These are phyloP conservation scores for Trebouxia gelatinosa DNA, from an alignment of 163 green algal species.

Conservation along the genomic window DNA sequence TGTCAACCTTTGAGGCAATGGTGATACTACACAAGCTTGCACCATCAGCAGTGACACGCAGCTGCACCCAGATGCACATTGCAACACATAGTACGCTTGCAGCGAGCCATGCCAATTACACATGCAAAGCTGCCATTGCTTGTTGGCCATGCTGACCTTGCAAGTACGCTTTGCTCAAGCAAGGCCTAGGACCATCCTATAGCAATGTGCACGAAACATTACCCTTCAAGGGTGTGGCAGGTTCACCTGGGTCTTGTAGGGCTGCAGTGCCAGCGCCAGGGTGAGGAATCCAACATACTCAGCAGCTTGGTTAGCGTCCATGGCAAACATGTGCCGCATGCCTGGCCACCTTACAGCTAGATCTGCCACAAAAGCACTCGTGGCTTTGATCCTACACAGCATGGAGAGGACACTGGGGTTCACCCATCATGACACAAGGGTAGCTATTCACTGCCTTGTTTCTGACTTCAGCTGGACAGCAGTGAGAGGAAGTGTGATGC, in stretches of 20 bases:
- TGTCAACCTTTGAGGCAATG: no score
- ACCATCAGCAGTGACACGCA: no score
- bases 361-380: slow-evolving; percentile 17
- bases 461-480: no score
- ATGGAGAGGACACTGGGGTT: no score
- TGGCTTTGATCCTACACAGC: no score
- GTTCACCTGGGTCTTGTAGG: slow-evolving; percentile 23
- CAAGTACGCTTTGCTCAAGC: not conserved
- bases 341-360: slow-evolving; percentile 26
- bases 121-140: not conserved
- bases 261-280: slow-evolving; percentile 7
- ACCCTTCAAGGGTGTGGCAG: no score
- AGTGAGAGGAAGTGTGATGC: no score
- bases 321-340: slow-evolving; percentile 3
- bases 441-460: no score
- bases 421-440: no score
- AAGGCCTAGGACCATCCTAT: not conserved
- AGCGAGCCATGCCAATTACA: not conserved
- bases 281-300: not conserved
- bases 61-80: no score
- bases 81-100: no score
- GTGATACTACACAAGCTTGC: no score
- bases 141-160: not conserved
- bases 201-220: not conserved
- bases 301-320: slow-evolving; percentile 8